These are phyloP conservation scores for Spergularia azorica DNA, from an alignment of 179 eudicot genomes.

Conservation along the genomic window DNA sequence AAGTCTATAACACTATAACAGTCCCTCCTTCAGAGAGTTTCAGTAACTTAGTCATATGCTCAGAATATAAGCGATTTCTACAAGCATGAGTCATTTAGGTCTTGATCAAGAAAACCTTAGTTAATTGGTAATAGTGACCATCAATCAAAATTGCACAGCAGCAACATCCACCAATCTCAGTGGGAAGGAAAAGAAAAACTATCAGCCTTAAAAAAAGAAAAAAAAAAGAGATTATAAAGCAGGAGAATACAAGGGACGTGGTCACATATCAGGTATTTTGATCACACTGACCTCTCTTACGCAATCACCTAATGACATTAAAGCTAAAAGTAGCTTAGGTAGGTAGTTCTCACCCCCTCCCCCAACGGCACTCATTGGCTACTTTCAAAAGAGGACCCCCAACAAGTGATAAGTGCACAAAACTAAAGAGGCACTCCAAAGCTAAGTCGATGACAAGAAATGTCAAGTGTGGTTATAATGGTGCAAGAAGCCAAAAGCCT, in stretches of 20 bases:
- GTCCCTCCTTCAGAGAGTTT: neutral
- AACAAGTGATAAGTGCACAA: too few species aligned
- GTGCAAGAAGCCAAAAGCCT: neutral
- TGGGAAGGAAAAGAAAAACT: neutral
- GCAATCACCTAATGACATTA: neutral
- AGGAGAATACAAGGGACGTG: neutral
- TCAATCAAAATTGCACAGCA: neutral
- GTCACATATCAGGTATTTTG: neutral
- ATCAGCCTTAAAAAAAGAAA: too few species aligned
- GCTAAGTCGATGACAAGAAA: too few species aligned
- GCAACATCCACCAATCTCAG: too few species aligned
- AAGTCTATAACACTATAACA: too few species aligned
- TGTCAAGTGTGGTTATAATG: neutral
- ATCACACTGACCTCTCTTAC: neutral
- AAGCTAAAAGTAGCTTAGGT: too few species aligned
- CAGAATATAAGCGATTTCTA: neutral
- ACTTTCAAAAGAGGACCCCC: too few species aligned
- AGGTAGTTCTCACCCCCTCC: too few species aligned
- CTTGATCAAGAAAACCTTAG: neutral
- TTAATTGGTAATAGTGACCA: neutral
- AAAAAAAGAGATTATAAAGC: too few species aligned
- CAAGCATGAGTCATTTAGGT: neutral
- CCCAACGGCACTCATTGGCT: too few species aligned
- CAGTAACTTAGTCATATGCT: neutral
- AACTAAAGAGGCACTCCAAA: too few species aligned